These are phyloP conservation scores for Podospora didyma DNA, from an alignment of 495 filamentous ascomycete genomes.

Conservation along the genomic window DNA sequence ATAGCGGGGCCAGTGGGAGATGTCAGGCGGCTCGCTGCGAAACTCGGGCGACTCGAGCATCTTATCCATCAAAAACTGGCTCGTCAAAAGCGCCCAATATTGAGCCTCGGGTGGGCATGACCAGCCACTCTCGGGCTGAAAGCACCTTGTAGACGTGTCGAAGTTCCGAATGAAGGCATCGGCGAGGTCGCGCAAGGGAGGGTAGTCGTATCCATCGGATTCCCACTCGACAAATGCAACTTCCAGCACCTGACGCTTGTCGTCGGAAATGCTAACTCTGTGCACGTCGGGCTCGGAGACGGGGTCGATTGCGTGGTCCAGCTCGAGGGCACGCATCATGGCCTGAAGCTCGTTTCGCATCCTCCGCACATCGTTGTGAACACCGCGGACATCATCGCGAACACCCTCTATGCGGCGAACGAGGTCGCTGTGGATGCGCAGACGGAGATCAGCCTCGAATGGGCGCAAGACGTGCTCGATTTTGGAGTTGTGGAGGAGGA, in stretches of 20 bases:
- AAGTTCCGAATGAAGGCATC: constrained; percentile 6
- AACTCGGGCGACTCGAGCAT: constrained; percentile 8
- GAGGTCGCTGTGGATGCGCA: constrained; percentile 9
- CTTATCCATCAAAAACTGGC: constrained; percentile 10
- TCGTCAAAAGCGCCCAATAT: constrained; percentile 2
- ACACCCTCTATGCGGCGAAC: background rate
- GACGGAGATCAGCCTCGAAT: constrained; percentile 2
- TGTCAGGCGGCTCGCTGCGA: background rate
- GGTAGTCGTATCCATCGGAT: background rate
- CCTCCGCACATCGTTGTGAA: background rate
- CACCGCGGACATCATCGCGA: background rate
- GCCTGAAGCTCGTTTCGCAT: background rate
- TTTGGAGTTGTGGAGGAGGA: constrained; percentile 4
- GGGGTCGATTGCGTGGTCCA: background rate
- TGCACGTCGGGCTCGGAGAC: background rate
- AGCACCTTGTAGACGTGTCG: background rate
- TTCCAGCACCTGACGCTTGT: background rate
- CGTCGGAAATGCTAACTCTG: background rate
- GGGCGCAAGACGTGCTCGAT: constrained; percentile 4
- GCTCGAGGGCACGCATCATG: background rate
- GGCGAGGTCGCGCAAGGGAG: constrained; percentile 2
- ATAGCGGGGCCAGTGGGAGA: constrained; percentile 11
- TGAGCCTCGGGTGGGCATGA: background rate
- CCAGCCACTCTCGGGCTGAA: background rate
- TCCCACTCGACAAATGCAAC: background rate